phyloP scores from a whole-genome alignment of 495 filamentous ascomycete genomes.

The Penicillium desertorum region DNA sequence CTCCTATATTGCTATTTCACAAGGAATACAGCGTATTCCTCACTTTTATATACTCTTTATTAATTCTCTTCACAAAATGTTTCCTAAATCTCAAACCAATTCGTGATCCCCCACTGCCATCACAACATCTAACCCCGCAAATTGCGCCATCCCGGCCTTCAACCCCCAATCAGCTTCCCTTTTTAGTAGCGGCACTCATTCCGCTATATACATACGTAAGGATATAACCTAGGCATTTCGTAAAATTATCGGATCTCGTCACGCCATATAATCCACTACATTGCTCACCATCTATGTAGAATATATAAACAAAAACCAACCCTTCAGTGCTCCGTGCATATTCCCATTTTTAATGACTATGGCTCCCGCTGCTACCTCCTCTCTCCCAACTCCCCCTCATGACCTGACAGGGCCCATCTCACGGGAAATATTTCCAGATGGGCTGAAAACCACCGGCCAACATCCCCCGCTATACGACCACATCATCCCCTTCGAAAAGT shows the following conservation, averaged over 20 bases:
- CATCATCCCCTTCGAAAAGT: conserved; percentile 65
- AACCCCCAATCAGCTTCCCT: conserved; percentile 20
- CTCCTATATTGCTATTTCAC: too few species aligned
- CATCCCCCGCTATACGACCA: conserved; percentile 65
- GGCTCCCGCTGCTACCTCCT: conserved; percentile 39
- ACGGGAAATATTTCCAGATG: conserved; percentile 47
- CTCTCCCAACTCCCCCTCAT: conserved; percentile 34
- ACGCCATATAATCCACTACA: conserved; percentile 28
- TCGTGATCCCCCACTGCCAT: conserved; percentile 19
- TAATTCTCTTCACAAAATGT: too few species aligned
- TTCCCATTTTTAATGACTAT: conserved; percentile 7
- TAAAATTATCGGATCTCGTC: conserved; percentile 10
- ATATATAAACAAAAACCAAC: conserved; percentile 23
- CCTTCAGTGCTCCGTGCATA: not conserved
- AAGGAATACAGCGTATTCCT: too few species aligned
- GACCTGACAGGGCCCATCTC: conserved; percentile 28
- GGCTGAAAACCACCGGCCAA: conserved; percentile 69
- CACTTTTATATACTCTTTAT: too few species aligned
- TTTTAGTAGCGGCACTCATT: not conserved
- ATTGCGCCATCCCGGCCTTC: conserved; percentile 34
- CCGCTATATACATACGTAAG: not conserved
- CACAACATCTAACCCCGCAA: conserved; percentile 35
- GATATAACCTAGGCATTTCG: not conserved
- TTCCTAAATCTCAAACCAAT: not conserved
- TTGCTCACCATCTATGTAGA: conserved; percentile 22